Evolutionary conservation across 2,329 filamentous ascomycete genomes (phyloP), one percentile per base, ranked within the genome.

Genomic region (Colletotrichum shisoi): DNA sequence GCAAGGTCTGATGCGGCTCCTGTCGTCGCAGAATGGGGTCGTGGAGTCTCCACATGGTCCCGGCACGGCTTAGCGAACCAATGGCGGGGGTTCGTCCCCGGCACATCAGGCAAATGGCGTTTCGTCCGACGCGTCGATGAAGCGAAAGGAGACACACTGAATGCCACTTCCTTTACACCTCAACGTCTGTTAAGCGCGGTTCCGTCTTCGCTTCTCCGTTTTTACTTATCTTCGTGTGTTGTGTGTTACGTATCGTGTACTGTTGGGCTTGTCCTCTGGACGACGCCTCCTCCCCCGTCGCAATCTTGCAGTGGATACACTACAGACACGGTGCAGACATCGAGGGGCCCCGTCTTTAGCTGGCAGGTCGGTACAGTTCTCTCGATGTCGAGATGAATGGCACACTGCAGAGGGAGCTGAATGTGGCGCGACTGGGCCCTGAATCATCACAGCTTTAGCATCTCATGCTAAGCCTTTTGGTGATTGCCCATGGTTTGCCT

Each of bases 121-220:
- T 80, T 81, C 79, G 78, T 65, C 71, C 74, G 72, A 75, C 71
- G 71, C 74, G 70, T 62, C 74, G 78, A 76, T 79, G 78, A 80
- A 71, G 77, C 76, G 73, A 77, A 74, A 77, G 75, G 70, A 74
- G 65, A 67, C 60, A 63, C 60, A 67, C 54, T 60, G 64, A 53
- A 69, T 63, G 48, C 57, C 42, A 40, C 58, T 59, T 58, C 49
- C 58, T 59, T 58, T 54, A 17, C 27, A 39, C 19, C 48, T 45
- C 51, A 17, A 46, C 45, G 44, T 31, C 45, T 37, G 40, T 69
- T 49, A 68, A 52, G 64, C 65, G 63, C 61, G 59, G 34, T 63
- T 54, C 40, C 27, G 5, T 42, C 19, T 21, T 34, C n/a, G 34
- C 21, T 40, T 42, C 21, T 4, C 60, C 39, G 8, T 17, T 48